Conservation (phyloP, 108 stramenopile species). For the Skeletonema potamos region DNA sequence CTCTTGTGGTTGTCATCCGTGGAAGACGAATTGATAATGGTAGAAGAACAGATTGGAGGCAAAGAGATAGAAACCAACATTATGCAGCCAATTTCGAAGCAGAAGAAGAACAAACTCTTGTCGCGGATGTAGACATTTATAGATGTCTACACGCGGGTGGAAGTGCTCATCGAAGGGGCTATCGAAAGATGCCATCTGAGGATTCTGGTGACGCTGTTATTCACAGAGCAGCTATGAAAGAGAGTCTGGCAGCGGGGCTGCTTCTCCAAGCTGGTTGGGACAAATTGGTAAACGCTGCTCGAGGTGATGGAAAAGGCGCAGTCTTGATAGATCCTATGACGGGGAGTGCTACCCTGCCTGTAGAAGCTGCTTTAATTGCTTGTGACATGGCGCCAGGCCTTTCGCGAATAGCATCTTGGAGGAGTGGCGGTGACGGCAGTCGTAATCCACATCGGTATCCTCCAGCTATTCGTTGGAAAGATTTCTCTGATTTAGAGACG, state of each 20-base stretch:
- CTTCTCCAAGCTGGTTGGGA: constrained; percentile 70
- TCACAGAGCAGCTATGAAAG: constrained; percentile 85
- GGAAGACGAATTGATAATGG: constrained; percentile 30
- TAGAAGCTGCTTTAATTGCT: constrained; percentile 80
- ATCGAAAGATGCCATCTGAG: constrained; percentile 32
- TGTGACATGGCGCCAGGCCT: constrained; percentile 79
- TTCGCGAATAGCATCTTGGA: constrained; percentile 54
- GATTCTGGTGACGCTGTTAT: constrained; percentile 33
- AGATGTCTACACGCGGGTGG: constrained; percentile 70
- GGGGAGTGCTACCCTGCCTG: constrained; percentile 72
- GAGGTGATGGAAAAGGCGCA: constrained; percentile 20
- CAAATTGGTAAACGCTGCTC: constrained; percentile 44
- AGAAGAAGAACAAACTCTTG: constrained; percentile 41
- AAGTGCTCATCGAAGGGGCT: constrained; percentile 69
- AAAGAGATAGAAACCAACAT: background rate
- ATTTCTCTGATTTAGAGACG: constrained; percentile 14
- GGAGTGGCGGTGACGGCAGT: constrained; percentile 29
- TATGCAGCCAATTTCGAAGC: background rate
- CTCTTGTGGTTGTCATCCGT: constrained; percentile 62
- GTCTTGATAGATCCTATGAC: constrained; percentile 82
- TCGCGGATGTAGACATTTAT: constrained; percentile 63
- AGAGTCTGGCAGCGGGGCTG: constrained; percentile 77
- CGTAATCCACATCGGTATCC: constrained; percentile 55
- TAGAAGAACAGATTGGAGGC: constrained; percentile 10
- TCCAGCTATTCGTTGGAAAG: constrained; percentile 76